Base-by-base conservation (phyloP, 75 land plant genomes). In the Cryptomeria japonica region DNA sequence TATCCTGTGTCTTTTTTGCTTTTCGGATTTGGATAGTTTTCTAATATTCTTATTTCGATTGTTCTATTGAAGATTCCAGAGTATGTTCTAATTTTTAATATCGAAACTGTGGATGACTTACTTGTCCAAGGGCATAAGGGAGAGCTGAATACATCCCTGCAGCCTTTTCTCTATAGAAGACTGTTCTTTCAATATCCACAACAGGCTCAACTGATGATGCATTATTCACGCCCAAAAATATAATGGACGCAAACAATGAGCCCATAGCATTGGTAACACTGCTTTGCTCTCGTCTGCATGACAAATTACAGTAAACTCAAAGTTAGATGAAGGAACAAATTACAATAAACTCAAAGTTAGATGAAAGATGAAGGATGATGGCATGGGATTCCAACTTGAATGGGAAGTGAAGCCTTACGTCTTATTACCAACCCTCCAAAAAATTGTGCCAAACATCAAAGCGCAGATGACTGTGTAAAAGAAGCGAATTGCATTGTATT, bases 361-460 rank as follows among this genome's bases (percentile, higher is more conserved):
- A n/a, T 5, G 6, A 44, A 44, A 2, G 41, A 41, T 41, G 41
- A 64, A 39, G 6, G 0, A 8, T 41, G 38, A 34, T 16, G 86
- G 10, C 6, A 11, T n/a, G 7, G 5, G 64, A 19, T 58, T 58
- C 5, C 3, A 22, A 22, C 22, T 58, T 58, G 31, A 79, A 79
- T 4, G 28, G 79, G 25, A 79, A 79, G 36, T n/a, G 13, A 0
- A 77, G 28, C 55, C 55, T 51, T 51, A 58, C 64, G 22, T 58
- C 64, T 58, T 22, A 58, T 19, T 25, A 31, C 99, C 99, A 18
- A 93, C 89, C 44, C 89, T 87, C 99, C 99, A 98, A 70, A 96
- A 98, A 64, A 97, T 94, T 12, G 95, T 87, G 32, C 99, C 99
- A 87, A 97, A 94, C 49, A 97, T 47, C 55, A 98, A 44, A 25